Base-by-base conservation (phyloP, 2,329 filamentous ascomycete genomes). In the Aspergillus texensis region DNA sequence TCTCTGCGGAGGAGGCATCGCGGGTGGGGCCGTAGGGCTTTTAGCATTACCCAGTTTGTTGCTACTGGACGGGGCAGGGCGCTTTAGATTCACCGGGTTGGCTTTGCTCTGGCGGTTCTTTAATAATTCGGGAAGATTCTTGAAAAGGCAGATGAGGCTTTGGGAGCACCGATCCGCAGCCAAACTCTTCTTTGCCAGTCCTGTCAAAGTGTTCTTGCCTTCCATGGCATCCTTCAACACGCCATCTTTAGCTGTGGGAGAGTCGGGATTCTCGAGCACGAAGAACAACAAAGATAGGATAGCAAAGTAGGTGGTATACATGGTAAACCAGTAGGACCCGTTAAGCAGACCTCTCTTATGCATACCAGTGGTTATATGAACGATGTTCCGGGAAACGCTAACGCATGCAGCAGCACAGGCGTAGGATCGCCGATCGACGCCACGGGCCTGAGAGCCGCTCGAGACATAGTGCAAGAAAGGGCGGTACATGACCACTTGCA, bases 91-190 rank as follows among this genome's bases (percentile, higher is more conserved):
- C 36, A 77, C 78, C n/a, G 79, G 75, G 9, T 79, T 74, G 53
- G 80, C 80, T 19, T 80, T 79, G 55, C 78, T 81, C 62, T 83
- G 79, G 39, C 80, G 76, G 60, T 86, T 82, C 70, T 89, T 89
- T 39, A 96, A 81, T 62, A 85, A 85, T 57, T 91, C 89, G 1
- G 94, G 93, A 1, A 98, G 79, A 72, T 93, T 88, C 64, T 95
- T 91, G 75, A 98, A 97, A 9, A 97, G 84, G 56, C 84, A 84
- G 74, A 88, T 86, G 32, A 99, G 83, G 46, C 92, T 90, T 53
- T 84, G 85, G 1, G 91, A 92, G 72, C 96, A 95, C 65, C 92
- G 85, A 74, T 97, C 93, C 3, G 95, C 95, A 41, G 94, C 93
- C 83, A 96, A 85, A 73, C 93, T 97, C 71, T 91, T 90, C 71